Conservation (phyloP, 2,329 filamentous ascomycete genomes). For the Nemania abortiva region DNA sequence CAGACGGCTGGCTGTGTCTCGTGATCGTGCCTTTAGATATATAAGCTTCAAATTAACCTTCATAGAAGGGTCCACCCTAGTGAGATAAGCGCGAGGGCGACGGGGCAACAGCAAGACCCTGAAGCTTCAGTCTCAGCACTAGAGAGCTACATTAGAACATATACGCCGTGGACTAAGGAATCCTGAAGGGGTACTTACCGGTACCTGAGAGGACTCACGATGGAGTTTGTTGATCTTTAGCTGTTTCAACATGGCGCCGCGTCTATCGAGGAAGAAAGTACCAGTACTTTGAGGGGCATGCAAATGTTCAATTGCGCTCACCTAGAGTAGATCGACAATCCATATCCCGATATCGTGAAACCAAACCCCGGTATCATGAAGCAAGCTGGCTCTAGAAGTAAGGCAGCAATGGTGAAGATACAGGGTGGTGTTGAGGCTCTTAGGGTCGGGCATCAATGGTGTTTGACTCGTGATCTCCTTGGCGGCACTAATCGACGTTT, state of each 20-base stretch:
- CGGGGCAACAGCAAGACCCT: background rate
- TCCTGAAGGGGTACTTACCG: background rate
- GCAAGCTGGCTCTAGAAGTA: background rate
- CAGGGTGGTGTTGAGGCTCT: background rate
- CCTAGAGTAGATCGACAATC: background rate
- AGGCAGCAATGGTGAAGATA: background rate
- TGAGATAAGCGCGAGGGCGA: background rate
- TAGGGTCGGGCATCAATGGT: background rate
- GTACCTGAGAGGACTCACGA: background rate
- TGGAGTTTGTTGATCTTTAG: background rate
- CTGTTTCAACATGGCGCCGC: background rate
- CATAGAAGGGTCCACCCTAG: background rate
- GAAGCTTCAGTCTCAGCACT: background rate
- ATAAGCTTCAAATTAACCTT: slow-evolving; percentile 29
- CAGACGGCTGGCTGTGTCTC: slow-evolving; percentile 91
- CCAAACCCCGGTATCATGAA: no score
- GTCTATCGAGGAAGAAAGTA: background rate
- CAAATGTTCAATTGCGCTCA: background rate
- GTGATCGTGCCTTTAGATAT: slow-evolving; percentile 77
- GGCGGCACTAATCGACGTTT: background rate
- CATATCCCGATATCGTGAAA: background rate
- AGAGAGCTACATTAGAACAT: background rate
- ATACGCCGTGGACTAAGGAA: background rate
- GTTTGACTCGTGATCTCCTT: background rate
- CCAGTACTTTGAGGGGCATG: background rate